Evolutionary conservation across 129 eudicot genomes (phyloP), one percentile per base, ranked within the genome.

Genomic region (Chrysanthemum lavandulifolium): DNA sequence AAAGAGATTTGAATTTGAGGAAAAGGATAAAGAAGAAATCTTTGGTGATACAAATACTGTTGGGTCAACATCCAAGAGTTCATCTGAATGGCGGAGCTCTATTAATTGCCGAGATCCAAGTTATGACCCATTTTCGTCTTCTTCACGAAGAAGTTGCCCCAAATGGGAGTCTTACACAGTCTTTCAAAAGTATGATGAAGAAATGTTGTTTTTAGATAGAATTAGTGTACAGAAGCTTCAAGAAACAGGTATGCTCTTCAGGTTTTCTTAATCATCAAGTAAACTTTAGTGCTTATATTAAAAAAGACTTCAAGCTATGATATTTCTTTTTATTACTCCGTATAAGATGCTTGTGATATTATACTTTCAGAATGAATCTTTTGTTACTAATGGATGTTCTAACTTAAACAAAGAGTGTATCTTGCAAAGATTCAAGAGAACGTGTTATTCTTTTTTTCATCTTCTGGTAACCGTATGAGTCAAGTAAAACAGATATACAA

Each of bases 151-250:
- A 75, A 95, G 97, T 67, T 95, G 99, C 68, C 97, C 97, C 7
- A 95, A 90, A 66, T 95, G 99, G 99, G 99, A 95, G 80, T 95
- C 99, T 9, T 95, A 90, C 78, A 83, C 97, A 1, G 91, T 95
- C 6, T 95, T 90, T 60, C 99, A 95, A 55, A 95, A 95, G 57
- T 95, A 95, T 50, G 97, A 95, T 71, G 99, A 95, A 79, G 99
- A 95, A 71, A 95, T 95, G 97, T 74, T 86, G 76, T 95, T 88
- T 82, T 68, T 95, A 12, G 99, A 95, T 73, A 75, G 97, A 83
- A 85, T 95, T 63, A 90, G 96, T 72, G 97, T 85, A 18, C 97
- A 95, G 73, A 95, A 95, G 80, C 99, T 95, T 78, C 89, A 84
- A 45, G 99, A 95, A 83, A 95, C 97, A 77, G 99, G 99, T 95